phyloP scores from a whole-genome alignment of 805 yeast genomes.

The Diddensiella caesifluorescens region DNA sequence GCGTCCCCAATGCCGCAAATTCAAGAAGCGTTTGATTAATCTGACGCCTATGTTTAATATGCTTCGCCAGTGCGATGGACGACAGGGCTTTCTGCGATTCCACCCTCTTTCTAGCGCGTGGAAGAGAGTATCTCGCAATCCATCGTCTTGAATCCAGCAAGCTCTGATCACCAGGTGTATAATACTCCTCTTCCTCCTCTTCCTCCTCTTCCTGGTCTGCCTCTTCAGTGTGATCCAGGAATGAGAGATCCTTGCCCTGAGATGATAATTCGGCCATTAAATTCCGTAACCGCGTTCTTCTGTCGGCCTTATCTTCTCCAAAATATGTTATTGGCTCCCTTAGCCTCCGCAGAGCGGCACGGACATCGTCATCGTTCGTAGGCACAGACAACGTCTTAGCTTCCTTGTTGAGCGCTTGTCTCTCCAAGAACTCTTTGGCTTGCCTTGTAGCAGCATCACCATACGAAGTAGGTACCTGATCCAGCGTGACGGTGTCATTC shows the following conservation, averaged over 20 bases:
- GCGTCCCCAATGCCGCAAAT: conserved; percentile 57
- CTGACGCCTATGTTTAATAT: conserved; percentile 44
- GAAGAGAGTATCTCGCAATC: conserved; percentile 50
- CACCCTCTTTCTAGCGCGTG: conserved; percentile 41
- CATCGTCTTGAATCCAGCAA: conserved; percentile 47
- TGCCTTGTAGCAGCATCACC: background rate
- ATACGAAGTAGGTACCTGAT: conserved; percentile 11
- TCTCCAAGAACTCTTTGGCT: conserved; percentile 11
- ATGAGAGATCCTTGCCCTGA: conserved; percentile 21
- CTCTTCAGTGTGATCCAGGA: conserved; percentile 12
- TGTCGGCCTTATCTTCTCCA: conserved; percentile 55
- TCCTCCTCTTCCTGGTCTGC: conserved; percentile 30
- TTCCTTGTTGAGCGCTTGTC: conserved; percentile 9
- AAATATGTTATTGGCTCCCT: conserved; percentile 53
- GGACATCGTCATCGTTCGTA: conserved; percentile 61
- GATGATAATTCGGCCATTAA: conserved; percentile 34
- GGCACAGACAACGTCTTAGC: conserved; percentile 41
- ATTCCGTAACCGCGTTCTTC: conserved; percentile 55
- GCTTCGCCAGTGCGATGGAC: conserved; percentile 37
- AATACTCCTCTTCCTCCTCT: conserved; percentile 72
- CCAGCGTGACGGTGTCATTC: conserved; percentile 9
- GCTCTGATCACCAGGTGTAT: conserved; percentile 66
- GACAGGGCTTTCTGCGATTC: conserved; percentile 31
- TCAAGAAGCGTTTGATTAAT: conserved; percentile 33
- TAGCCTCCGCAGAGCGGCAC: conserved; percentile 40